Base-by-base conservation (phyloP, 2,329 filamentous ascomycete genomes). In the Xylogone sp. region DNA sequence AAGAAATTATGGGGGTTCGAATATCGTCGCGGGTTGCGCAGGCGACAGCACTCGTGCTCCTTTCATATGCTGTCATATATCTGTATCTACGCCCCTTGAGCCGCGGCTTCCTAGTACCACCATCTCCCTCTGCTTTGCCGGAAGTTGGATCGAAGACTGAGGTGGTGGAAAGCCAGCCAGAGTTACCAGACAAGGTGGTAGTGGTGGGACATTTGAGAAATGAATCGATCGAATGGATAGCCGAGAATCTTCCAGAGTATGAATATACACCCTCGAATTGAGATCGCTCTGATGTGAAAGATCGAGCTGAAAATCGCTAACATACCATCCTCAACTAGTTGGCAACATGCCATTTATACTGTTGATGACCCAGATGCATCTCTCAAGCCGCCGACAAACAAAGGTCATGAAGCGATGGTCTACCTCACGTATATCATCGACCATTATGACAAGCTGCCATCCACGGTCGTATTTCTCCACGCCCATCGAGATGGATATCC, bases 401-500 rank as follows among this genome's bases (percentile, higher is more conserved):
- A 60, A 51, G 58, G 58, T n/a, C 53, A 54, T 18, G 58, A 60
- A 47, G 56, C 56, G 13, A 60, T 60, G 58, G 50, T 58, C 19
- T 60, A 58, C 47, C 53, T 65, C 56, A 82, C 83, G 61, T 84
- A 81, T 65, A 77, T 85, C 54, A 81, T 85, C 62, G 79, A 85
- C 56, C 73, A 82, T 62, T 86, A 85, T 64, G 69, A 83, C 43
- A 66, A 75, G 12, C 72, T 85, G 2, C 55, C 60, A 3, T 61
- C 65, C 48, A 57, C 63, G 8, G 65, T 59, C 20, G 53, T 60
- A 22, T 66, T 66, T 49, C 58, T 65, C 53, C 64, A 66, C 49
- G 74, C 79, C 2, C 81, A 85, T 57, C 62, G 75, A 72, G 43
- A 73, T 75, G 24, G 24, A 27, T 27, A 27, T 27, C 24, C 24